Conservation (phyloP, 2,329 filamentous ascomycete genomes). For the Ascochyta pisi region DNA sequence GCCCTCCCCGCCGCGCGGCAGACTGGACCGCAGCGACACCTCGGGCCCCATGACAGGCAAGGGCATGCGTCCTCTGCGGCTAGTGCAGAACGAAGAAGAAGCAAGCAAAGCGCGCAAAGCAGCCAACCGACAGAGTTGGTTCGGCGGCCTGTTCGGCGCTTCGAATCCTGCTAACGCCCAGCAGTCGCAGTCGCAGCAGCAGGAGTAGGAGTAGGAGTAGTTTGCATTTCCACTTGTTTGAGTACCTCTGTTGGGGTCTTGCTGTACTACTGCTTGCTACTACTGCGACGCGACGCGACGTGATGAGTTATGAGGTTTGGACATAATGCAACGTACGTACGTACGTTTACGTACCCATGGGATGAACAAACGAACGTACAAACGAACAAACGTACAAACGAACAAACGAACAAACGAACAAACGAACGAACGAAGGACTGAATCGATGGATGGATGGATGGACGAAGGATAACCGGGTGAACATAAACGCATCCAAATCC, state of each 20-base stretch:
- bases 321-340: too few species aligned
- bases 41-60: constrained; percentile 59
- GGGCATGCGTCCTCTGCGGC: constrained; percentile 82
- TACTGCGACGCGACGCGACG: not conserved
- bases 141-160: constrained; percentile 53
- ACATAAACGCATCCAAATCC: too few species aligned
- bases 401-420: too few species aligned
- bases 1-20: constrained; percentile 62
- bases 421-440: too few species aligned
- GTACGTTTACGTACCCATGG: too few species aligned
- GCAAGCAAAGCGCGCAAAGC: constrained; percentile 50
- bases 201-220: constrained; percentile 15
- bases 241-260: too few species aligned
- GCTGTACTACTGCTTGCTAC: too few species aligned
- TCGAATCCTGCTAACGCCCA: constrained; percentile 31
- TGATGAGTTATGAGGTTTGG: constrained; percentile 1
- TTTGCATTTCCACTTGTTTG: not conserved
- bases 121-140: constrained; percentile 56
- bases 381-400: too few species aligned
- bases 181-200: constrained; percentile 12
- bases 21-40: constrained; percentile 54
- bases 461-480: too few species aligned
- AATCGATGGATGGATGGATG: too few species aligned
- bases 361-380: too few species aligned
- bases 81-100: constrained; percentile 75